Percentiles rank a stretch among this genome's conserved stretches.
Conservation (phyloP, 768 basidiomycete species). For the Pleurotus giganteus region DNA sequence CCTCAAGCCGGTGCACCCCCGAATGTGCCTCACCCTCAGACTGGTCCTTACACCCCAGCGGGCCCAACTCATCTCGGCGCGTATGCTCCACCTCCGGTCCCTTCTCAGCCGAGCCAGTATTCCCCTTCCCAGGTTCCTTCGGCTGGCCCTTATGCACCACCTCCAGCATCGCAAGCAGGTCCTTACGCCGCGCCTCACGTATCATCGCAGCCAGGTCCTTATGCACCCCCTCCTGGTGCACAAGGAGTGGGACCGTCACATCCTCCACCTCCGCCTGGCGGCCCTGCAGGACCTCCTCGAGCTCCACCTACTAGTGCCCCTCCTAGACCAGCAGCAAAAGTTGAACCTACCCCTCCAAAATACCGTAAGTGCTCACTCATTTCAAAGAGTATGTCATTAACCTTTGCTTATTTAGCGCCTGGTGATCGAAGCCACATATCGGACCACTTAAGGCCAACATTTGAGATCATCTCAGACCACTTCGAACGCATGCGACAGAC, state of each 20-base stretch:
- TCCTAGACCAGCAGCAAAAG: conserved; percentile 18
- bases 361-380: conserved; percentile 38
- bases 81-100: conserved; percentile 21
- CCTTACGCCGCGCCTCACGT: conserved; percentile 20
- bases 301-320: conserved; percentile 23
- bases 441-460: conserved; percentile 61
- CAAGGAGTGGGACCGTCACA: conserved; percentile 19
- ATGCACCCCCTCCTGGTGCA: conserved; percentile 40
- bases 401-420: conserved; percentile 49
- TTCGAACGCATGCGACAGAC: conserved; percentile 68
- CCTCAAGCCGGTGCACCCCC: conserved; percentile 14
- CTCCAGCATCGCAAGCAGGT: conserved; percentile 14
- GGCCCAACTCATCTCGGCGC: conserved; percentile 40
- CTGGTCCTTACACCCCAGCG: conserved; percentile 27
- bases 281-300: conserved; percentile 28
- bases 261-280: conserved; percentile 28
- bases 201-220: conserved; percentile 33
- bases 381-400: conserved; percentile 3
- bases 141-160: conserved; percentile 2
- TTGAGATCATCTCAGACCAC: conserved; percentile 60
- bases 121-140: conserved; percentile 20
- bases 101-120: conserved; percentile 20
- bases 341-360: conserved; percentile 36
- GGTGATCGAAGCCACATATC: conserved; percentile 95
- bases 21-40: background rate